These are phyloP conservation scores for Amanita fuliginea DNA, from an alignment of 768 basidiomycete genomes.

Conservation along the genomic window DNA sequence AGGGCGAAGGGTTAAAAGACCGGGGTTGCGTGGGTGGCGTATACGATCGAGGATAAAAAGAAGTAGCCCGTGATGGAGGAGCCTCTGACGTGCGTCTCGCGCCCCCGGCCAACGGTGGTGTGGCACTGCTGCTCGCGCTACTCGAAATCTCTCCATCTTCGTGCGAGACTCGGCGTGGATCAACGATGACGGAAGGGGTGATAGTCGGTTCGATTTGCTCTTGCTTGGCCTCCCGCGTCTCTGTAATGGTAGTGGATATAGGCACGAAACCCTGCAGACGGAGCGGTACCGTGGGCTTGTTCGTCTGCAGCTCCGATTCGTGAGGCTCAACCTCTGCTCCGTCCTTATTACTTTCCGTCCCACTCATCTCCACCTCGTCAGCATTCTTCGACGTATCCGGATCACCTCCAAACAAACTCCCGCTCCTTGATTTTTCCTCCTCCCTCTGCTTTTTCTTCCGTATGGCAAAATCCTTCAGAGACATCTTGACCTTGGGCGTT, in stretches of 20 bases:
- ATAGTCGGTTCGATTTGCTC: conserved; percentile 5
- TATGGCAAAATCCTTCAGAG: conserved; percentile 45
- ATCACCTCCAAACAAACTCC: neutral
- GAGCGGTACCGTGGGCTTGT: neutral
- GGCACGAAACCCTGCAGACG: neutral
- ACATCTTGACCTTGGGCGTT: conserved; percentile 40
- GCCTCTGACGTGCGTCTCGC: neutral
- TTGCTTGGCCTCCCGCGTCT: conserved; percentile 7
- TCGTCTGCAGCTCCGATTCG: neutral
- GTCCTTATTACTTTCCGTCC: neutral
- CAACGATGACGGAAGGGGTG: neutral
- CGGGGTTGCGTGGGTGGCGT: conserved; percentile 39
- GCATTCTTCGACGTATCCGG: neutral
- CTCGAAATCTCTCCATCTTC: conserved; percentile 42
- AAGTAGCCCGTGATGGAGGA: neutral
- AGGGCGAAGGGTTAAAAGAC: conserved; percentile 22
- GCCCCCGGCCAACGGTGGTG: conserved; percentile 1
- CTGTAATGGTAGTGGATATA: conserved; percentile 1
- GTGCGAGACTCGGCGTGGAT: conserved; percentile 21
- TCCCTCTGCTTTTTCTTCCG: conserved; percentile 44
- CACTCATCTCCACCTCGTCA: neutral
- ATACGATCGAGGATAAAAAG: conserved; percentile 22
- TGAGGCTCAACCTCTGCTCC: neutral
- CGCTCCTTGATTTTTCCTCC: conserved; percentile 17
- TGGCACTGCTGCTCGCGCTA: conserved; percentile 14